phyloP scores from a whole-genome alignment of 2,329 filamentous ascomycete genomes.

The Aaosphaeria arxii region DNA sequence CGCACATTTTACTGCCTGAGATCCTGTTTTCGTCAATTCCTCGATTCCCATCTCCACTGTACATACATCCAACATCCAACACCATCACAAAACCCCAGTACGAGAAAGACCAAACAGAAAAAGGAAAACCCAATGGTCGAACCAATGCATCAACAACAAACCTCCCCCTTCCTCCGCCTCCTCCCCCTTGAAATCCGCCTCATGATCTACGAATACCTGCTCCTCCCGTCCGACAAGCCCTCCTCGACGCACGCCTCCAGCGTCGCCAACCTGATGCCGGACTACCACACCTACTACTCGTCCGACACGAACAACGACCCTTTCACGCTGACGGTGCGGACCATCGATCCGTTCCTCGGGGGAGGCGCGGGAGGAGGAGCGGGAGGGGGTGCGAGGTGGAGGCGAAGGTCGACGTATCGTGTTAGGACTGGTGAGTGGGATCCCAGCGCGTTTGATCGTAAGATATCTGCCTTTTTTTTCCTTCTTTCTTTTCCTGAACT shows the following conservation, averaged over 20 bases:
- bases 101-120: too few relatives aligned
- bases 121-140: not conserved
- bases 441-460: not conserved
- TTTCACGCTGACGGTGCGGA: slow-evolving; percentile 42
- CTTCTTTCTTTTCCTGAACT: too few relatives aligned
- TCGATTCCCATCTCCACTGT: too few relatives aligned
- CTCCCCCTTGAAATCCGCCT: slow-evolving; percentile 46
- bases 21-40: too few relatives aligned
- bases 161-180: slow-evolving; percentile 41
- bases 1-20: too few relatives aligned
- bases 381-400: slow-evolving; percentile 13
- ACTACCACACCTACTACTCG: slow-evolving; percentile 43
- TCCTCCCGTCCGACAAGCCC: slow-evolving; percentile 37
- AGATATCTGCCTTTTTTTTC: not conserved
- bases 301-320: slow-evolving; percentile 26
- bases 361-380: slow-evolving; percentile 14
- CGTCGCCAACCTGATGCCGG: slow-evolving; percentile 33
- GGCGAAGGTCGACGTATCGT: slow-evolving; percentile 38
- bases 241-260: slow-evolving; percentile 24
- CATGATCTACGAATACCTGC: slow-evolving; percentile 45
- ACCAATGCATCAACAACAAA: not conserved
- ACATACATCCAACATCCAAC: too few relatives aligned
- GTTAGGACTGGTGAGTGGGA: slow-evolving; percentile 27
- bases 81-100: too few relatives aligned
- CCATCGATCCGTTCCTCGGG: slow-evolving; percentile 40